Conservation (phyloP, 768 basidiomycete genomes). For the Hericium rajendrae region DNA sequence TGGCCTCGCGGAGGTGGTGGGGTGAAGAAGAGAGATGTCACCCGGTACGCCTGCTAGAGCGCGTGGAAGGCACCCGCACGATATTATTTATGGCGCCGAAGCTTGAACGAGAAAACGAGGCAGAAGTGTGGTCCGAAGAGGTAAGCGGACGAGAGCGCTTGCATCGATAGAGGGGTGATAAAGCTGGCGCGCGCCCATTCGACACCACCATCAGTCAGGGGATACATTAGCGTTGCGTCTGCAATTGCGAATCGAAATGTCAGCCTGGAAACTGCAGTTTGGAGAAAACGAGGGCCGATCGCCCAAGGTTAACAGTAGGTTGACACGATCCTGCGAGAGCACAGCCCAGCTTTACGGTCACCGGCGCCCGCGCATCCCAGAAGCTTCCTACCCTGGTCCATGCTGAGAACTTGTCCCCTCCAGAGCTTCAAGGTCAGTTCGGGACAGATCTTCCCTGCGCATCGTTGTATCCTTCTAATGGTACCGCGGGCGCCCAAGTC, state of each 20-base stretch:
- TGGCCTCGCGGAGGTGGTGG: not conserved
- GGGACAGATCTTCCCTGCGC: too few species aligned
- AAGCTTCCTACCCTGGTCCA: too few species aligned
- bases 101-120: not conserved
- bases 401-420: too few species aligned
- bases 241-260: not conserved
- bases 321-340: not conserved
- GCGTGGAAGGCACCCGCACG: not conserved
- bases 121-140: not conserved
- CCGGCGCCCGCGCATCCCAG: not conserved
- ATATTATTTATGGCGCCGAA: not conserved
- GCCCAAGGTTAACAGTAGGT: not conserved
- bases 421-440: too few species aligned
- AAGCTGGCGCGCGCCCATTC: not conserved
- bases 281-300: not conserved
- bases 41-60: not conserved
- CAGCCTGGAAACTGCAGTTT: not conserved
- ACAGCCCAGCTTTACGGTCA: not conserved
- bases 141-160: not conserved
- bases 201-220: not conserved
- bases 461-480: too few species aligned
- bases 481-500: too few species aligned
- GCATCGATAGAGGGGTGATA: not conserved
- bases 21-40: not conserved
- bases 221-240: too few species aligned